Percentiles rank a stretch among this genome's conserved stretches.
Conservation (phyloP, 2,329 filamentous ascomycete genomes). For the Ophiognomonia clavigignenti-juglandacearum region DNA sequence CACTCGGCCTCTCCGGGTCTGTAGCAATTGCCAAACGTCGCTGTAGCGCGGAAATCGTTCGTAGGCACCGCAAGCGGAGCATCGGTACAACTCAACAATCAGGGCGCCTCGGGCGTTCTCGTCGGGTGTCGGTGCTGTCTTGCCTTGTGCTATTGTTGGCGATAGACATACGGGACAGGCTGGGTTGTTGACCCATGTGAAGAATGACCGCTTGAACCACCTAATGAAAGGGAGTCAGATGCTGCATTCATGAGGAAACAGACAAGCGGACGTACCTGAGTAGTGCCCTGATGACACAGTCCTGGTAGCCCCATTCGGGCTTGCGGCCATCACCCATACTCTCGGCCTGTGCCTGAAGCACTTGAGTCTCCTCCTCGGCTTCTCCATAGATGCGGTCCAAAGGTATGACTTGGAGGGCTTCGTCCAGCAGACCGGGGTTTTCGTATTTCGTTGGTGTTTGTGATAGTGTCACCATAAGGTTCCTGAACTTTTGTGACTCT, state of each 20-base stretch:
- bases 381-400: constrained; percentile 88
- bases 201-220: constrained; percentile 96
- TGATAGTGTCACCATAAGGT: constrained; percentile 78
- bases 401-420: constrained; percentile 81
- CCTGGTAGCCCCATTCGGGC: constrained; percentile 94
- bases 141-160: constrained; percentile 76
- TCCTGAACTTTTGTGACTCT: constrained; percentile 70
- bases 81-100: constrained; percentile 85
- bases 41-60: constrained; percentile 93
- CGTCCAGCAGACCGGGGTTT: constrained; percentile 89
- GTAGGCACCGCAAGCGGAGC: constrained; percentile 71
- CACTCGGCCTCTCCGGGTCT: constrained; percentile 78
- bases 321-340: constrained; percentile 77
- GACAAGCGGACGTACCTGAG: constrained; percentile 57
- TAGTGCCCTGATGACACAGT: constrained; percentile 87
- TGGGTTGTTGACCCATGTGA: constrained; percentile 95
- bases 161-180: constrained; percentile 76
- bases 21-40: constrained; percentile 87
- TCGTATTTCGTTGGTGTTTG: constrained; percentile 91
- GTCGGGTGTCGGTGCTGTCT: constrained; percentile 80
- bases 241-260: background rate
- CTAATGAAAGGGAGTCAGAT: constrained; percentile 35
- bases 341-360: constrained; percentile 80
- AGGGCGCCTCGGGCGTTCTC: constrained; percentile 85
- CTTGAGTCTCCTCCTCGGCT: constrained; percentile 88